Percentiles rank a stretch among this genome's conserved stretches.
phyloP scores from a whole-genome alignment of 805 yeast genomes.

The Myxozyma melibiosi region DNA sequence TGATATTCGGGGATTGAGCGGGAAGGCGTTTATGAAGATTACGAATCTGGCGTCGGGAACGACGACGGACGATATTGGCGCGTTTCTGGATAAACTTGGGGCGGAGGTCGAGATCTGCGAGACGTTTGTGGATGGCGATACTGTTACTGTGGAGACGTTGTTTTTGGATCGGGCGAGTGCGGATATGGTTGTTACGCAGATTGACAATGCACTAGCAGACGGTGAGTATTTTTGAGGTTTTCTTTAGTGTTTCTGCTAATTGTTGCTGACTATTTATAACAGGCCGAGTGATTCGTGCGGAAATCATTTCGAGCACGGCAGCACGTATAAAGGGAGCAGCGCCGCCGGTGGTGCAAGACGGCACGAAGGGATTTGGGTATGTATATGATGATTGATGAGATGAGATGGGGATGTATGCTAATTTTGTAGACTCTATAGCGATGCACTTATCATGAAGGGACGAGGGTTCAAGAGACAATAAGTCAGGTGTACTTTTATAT shows the following conservation, averaged over 20 bases:
- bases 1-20: slow-evolving; percentile 24
- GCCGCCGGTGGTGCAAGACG: slow-evolving; percentile 15
- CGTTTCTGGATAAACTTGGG: slow-evolving; percentile 37
- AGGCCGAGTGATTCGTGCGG: slow-evolving; percentile 18
- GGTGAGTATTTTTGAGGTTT: slow-evolving; percentile 38
- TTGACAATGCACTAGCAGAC: slow-evolving; percentile 54
- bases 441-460: slow-evolving; percentile 22
- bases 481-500: not conserved
- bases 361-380: slow-evolving; percentile 18
- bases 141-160: slow-evolving; percentile 37
- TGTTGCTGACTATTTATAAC: not conserved
- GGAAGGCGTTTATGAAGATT: slow-evolving; percentile 32
- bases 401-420: not conserved
- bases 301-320: slow-evolving; percentile 1
- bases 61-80: slow-evolving; percentile 38
- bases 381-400: not conserved
- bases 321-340: slow-evolving; percentile 5
- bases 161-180: slow-evolving; percentile 41
- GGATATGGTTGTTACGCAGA: slow-evolving; percentile 39
- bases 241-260: not conserved
- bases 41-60: slow-evolving; percentile 42
- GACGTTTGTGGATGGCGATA: slow-evolving; percentile 17
- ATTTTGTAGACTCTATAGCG: slow-evolving; percentile 18
- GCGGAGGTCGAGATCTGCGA: slow-evolving; percentile 33
- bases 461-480: slow-evolving; percentile 21